Percentiles rank a stretch among this genome's conserved stretches.
Conservation (phyloP, 257 asterid species). For the Cruciata laevipes region DNA sequence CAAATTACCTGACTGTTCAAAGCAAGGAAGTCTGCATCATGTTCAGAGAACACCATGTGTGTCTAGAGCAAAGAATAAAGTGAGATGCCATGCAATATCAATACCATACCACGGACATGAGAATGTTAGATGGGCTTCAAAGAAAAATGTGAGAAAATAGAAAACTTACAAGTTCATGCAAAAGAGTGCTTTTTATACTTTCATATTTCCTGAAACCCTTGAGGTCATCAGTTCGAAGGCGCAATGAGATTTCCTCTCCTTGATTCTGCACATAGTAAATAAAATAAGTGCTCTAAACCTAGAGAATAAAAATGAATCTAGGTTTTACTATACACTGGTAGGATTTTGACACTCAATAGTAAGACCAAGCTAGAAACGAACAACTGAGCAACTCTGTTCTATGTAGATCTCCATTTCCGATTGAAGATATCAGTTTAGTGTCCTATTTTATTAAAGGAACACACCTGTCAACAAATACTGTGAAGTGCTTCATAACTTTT, state of each 20-base stretch:
- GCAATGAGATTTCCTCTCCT: slow-evolving; percentile 92
- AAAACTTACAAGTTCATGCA: slow-evolving; percentile 74
- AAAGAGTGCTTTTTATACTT: slow-evolving; percentile 79
- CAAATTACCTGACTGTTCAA: slow-evolving; percentile 62
- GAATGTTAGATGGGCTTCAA: neutral
- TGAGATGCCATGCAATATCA: neutral
- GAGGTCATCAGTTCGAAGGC: slow-evolving; percentile 94
- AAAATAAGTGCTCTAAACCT: slow-evolving; percentile 9
- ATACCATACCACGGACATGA: neutral
- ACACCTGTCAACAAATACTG: neutral
- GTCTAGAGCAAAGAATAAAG: slow-evolving; percentile 44
- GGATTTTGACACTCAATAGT: neutral
- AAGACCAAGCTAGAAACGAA: slow-evolving; percentile 3
- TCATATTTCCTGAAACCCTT: slow-evolving; percentile 88
- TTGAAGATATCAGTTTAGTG: too few species aligned
- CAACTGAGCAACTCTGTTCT: neutral
- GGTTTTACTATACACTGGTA: neutral
- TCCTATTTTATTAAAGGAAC: neutral
- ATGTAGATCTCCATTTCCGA: neutral
- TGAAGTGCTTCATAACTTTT: neutral
- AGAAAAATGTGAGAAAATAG: slow-evolving; percentile 2
- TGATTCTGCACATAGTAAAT: slow-evolving; percentile 46
- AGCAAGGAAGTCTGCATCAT: slow-evolving; percentile 68
- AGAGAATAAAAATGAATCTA: neutral
- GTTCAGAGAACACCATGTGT: slow-evolving; percentile 86